Conservation (phyloP, 768 basidiomycete species). For the Trametes meyenii region DNA sequence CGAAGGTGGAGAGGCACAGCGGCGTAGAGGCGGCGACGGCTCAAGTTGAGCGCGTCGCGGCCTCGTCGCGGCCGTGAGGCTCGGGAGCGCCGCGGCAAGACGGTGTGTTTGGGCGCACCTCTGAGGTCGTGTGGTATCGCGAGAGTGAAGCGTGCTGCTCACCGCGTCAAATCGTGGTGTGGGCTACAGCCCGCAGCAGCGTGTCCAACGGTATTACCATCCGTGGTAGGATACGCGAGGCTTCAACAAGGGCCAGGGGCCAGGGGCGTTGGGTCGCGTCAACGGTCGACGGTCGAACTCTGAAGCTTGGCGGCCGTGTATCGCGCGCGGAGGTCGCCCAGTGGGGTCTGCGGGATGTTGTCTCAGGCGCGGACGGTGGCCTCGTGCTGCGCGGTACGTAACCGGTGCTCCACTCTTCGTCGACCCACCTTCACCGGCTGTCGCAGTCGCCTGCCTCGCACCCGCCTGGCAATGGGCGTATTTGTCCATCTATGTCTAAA, state of each 20-base stretch:
- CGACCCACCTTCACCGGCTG: background rate
- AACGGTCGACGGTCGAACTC: background rate
- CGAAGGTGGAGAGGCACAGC: background rate
- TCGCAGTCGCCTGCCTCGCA: background rate
- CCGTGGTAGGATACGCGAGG: too few relatives aligned
- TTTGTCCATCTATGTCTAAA: background rate
- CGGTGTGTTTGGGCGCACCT: too few relatives aligned
- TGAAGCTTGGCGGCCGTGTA: background rate
- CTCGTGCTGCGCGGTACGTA: conserved; percentile 9
- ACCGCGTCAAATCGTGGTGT: too few relatives aligned
- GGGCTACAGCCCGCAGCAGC: too few relatives aligned
- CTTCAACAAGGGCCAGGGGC: too few relatives aligned
- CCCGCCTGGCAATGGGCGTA: background rate
- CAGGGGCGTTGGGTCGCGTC: background rate
- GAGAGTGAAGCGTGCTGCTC: too few relatives aligned
- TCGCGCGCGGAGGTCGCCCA: background rate
- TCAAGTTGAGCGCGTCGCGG: conserved; percentile 11
- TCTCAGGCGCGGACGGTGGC: background rate
- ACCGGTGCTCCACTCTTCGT: conserved; percentile 1
- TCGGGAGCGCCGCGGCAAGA: background rate
- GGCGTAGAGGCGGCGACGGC: conserved; percentile 9
- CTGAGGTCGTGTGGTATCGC: too few relatives aligned
- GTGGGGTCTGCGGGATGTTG: background rate
- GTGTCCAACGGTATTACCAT: too few relatives aligned
- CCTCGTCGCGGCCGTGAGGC: background rate